phyloP scores from a whole-genome alignment of 306 rosid genomes.

The Benincasa hispida region DNA sequence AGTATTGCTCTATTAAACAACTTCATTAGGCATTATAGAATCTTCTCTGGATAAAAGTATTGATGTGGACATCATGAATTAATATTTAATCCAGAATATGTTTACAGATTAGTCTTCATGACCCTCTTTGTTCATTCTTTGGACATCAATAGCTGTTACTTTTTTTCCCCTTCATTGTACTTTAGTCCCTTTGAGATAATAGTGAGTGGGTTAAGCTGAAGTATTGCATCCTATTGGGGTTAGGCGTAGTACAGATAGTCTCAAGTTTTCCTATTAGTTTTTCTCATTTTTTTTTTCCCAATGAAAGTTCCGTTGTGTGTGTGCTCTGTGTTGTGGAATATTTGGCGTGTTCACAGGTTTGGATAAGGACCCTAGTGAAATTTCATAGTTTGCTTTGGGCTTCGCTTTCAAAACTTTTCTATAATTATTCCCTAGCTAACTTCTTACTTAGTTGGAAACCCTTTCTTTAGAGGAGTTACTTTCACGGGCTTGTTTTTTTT shows the following conservation, averaged over 20 bases:
- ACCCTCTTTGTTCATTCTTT: not conserved
- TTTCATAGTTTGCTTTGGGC: no score
- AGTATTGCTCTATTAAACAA: not conserved
- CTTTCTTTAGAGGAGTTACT: no score
- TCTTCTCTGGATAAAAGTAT: not conserved
- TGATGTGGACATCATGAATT: not conserved
- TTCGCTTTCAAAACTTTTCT: no score
- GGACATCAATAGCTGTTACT: not conserved
- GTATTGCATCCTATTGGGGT: not conserved
- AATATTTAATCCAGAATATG: not conserved
- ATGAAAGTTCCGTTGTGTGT: not conserved
- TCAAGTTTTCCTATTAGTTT: not conserved
- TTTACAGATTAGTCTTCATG: not conserved
- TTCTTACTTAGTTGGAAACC: no score
- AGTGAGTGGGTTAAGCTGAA: not conserved
- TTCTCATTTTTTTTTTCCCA: not conserved
- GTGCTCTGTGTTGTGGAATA: no score
- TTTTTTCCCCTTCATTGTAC: not conserved
- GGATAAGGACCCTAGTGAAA: no score
- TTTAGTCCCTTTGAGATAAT: not conserved
- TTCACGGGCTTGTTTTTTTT: no score
- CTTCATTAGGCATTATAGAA: not conserved
- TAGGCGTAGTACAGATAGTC: not conserved
- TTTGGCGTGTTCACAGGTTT: no score
- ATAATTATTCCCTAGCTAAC: no score